Percentiles rank a stretch among this genome's conserved stretches.
Evolutionary conservation across 2,329 filamentous ascomycete genomes (phyloP).

Genomic region (Cercospora sesami): DNA sequence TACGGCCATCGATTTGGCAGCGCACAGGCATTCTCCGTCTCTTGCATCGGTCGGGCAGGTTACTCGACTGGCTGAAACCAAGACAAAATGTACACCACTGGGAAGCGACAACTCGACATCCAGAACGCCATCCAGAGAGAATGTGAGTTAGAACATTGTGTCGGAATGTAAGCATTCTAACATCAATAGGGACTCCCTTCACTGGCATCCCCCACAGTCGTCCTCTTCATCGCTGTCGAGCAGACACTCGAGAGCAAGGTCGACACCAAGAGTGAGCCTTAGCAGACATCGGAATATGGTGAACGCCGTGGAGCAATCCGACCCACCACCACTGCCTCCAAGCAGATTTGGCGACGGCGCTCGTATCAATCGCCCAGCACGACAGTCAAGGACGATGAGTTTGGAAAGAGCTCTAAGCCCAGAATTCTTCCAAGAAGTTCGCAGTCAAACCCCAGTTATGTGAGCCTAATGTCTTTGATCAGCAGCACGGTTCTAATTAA

Average conservation of each 20-base stretch:
- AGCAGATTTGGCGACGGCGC: not conserved
- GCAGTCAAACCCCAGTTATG: not conserved
- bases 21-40: constrained; percentile 4
- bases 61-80: constrained; percentile 7
- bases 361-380: not conserved
- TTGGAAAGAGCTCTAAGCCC: constrained; percentile 1
- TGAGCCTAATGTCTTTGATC: not conserved
- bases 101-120: not conserved
- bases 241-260: not conserved
- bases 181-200: not conserved
- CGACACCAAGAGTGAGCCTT: not conserved
- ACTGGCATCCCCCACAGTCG: not conserved
- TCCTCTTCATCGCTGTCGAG: not conserved
- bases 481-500: not conserved
- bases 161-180: not conserved
- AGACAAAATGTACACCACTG: constrained; percentile 6
- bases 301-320: not conserved
- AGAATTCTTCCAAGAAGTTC: constrained; percentile 5
- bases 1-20: constrained; percentile 10
- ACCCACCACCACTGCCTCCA: not conserved
- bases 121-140: not conserved
- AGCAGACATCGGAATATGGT: not conserved
- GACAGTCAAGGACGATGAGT: constrained; percentile 9
- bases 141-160: not conserved
- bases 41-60: constrained; percentile 9